Evolutionary conservation across 208 protist genomes (phyloP), one percentile per base, ranked within the genome.

Genomic region (Angomonas ambiguus): DNA sequence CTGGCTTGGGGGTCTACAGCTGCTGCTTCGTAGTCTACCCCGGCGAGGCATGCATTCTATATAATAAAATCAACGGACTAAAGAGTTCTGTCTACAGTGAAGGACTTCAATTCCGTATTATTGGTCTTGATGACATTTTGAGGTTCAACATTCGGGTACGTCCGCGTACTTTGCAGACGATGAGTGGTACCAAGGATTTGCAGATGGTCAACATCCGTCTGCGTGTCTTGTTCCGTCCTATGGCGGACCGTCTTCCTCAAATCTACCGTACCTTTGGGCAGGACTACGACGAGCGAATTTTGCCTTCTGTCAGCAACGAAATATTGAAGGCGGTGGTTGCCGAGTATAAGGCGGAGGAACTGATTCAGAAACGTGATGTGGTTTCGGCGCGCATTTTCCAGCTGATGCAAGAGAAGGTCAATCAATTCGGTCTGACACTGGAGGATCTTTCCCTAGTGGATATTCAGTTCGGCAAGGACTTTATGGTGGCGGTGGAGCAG

Each of bases 341-440:
- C 1, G 97, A 98, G 83, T 99, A 99, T 80, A 99, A 99, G 83
- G 98, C 98, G 1, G 92, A 98, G 51, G 97, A 99, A 86, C 90
- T 99, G 2, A 98, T 99, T 73, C 98, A 98, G 61, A 97, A 98
- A 83, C 95, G 97, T 62, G 97, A 99, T 67, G 76, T 80, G 55
- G 95, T 98, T 31, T 96, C 85, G 3, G 79, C 87, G 1, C 85
- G 94, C 48, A 96, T 98, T 51, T 95, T 86, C 62, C 82, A 96
- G 62, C 81, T 94, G 67, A 96, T 98, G 72, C 84, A 88, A 62
- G 81, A 97, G 65, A 98, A 98, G 69, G 96, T 98, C 2, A 77
- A 87, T 35, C 97, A 99, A 67, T 99, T 99, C 73, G 82, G 97
- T 70, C 88, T 99, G 58, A 63, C 96, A 25, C 71, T 99, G 11